Base-by-base conservation (phyloP, 768 basidiomycete species). In the Mycena polygramma region DNA sequence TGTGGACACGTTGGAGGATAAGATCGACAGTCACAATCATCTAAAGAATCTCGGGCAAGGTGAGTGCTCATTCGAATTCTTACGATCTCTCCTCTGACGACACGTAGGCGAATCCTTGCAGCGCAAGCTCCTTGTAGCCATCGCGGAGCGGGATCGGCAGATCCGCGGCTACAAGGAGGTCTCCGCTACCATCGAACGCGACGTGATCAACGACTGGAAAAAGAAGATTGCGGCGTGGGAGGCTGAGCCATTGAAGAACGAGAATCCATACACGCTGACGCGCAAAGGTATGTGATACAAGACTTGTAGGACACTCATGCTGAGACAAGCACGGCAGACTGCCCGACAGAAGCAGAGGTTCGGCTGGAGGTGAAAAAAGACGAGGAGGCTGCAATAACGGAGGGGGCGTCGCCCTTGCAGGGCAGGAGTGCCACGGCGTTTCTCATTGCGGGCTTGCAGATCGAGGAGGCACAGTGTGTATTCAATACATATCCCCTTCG, bases 1-100 rank as follows among this genome's bases (percentile, higher is more conserved):
- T 0, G 57, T 70, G 2, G 79, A 81, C 24, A 74, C 75, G 0
- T 24, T 84, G 2, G 79, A 82, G 57, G 66, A 63, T 7, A 64
- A 63, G 24, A 41, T 63, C 11, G 79, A 82, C 36, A 51, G 70
- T 11, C 76, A 60, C 14, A 72, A 73, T 39, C 63, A 20, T 41
- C 48, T 41, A 13, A 75, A 75, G 55, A 70, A 72, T 46, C 9
- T 71, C 2, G 45, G 61, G 8, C 15, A 57, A 14, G 68, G 68
- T 59, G 57, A 11, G 57, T 46, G 22, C 9, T 59, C 20, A 19
- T 30, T 52, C 9, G n/a, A 4, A 11, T 10, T 4, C 2, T 2
- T 52, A 26, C 7, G 39, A 24, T 52, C 10, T n/a, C n/a, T n/a
- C n/a, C n/a, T n/a, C n/a, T n/a, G 11, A 24, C 13, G 8, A 6